A percentile compares a stretch with the other conserved stretches of the same genome.
phyloP scores from a whole-genome alignment of 768 basidiomycete species.

The Favolaschia claudopus region DNA sequence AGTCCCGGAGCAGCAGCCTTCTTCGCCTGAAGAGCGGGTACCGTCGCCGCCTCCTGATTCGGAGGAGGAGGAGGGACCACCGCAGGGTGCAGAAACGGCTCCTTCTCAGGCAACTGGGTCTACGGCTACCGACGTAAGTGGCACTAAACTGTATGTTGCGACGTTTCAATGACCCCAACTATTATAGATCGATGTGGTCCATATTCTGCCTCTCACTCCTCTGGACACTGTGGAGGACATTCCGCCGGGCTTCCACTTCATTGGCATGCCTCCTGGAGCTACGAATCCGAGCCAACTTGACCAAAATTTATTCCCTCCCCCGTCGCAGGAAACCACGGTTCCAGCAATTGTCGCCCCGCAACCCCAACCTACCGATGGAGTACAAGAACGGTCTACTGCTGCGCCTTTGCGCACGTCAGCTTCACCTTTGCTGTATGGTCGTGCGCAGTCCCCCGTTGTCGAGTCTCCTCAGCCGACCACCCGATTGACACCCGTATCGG shows the following conservation, averaged over 20 bases:
- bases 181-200: not conserved
- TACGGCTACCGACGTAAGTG: not conserved
- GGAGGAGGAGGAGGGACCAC: conserved; percentile 14
- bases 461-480: not conserved
- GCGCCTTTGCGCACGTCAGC: not conserved
- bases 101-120: not conserved
- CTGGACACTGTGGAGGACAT: conserved; percentile 21
- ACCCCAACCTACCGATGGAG: not conserved
- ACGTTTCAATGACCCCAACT: not conserved
- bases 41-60: conserved; percentile 24
- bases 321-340: not conserved
- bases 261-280: conserved; percentile 12
- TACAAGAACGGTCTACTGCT: conserved; percentile 12
- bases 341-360: not conserved
- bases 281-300: not conserved
- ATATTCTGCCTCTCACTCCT: conserved; percentile 21
- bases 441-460: not conserved
- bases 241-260: conserved; percentile 28
- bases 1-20: not conserved
- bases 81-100: not conserved
- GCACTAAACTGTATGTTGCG: not conserved
- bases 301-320: not conserved
- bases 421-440: conserved; percentile 3
- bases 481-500: not conserved
- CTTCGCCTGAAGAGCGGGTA: conserved; percentile 1